Evolutionary conservation across 1,284 basidiomycete species (phyloP), one percentile per base, ranked within the genome.

Genomic region (Coniferiporia sulphurascens): DNA sequence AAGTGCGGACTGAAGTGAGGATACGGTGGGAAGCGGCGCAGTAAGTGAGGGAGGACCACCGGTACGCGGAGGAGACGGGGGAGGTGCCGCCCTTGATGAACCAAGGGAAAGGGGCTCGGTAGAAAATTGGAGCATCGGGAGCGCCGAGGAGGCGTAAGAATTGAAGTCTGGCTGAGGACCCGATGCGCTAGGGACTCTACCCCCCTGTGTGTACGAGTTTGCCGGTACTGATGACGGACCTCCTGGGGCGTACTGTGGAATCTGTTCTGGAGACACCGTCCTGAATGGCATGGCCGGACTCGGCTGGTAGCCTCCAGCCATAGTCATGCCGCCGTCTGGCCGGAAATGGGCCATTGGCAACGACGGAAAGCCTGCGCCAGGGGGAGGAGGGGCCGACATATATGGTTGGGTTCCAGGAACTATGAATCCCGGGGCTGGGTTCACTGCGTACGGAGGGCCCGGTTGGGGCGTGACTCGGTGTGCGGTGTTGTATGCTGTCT

Each of bases 11-110:
- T 78, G 66, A 19, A 90, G 79, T 0, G 78, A 75, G 21, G 81
- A 67, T 32, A 86, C 68, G n/a, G 79, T 79, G 0, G 88, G 87
- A 1, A 90, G 74, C 1, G 86, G 79, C 0, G 83, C 83, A 0
- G 85, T 88, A 19, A 89, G 78, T 1, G 80, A 77, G 83, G 79
- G 1, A 74, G 67, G 0, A 65, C 70, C 52, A 58, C 43, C 64
- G 64, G 5, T 58, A 52, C 66, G 53, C 7, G 73, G 70, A 1
- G 72, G 68, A 0, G 69, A 48, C 48, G 71, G 65, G 45, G 69
- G 62, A 27, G 38, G 38, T 15, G 38, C 62, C 44, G 27, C 59
- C 60, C 56, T 48, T 56, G 62, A 19, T 9, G 61, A 32, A 17
- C 15, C 17, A 17, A 46, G 17, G 7, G 19, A 35, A 27, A 41